Percentiles rank a stretch among this genome's conserved stretches.
Conservation (phyloP, 2,329 filamentous ascomycete species). For the Aspergillus versicolor region DNA sequence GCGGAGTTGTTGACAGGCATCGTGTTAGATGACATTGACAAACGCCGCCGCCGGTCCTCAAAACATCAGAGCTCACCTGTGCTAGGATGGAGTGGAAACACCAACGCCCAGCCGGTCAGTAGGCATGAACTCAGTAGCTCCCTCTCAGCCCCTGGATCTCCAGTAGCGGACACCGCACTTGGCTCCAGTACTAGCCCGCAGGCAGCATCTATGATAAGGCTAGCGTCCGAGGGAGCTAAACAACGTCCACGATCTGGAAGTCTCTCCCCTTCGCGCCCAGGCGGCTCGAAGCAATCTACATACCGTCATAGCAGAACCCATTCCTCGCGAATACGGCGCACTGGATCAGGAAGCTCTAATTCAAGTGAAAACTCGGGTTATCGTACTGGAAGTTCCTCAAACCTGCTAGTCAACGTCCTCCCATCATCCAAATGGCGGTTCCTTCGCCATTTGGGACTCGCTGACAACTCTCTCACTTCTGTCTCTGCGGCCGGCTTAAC, state of each 20-base stretch:
- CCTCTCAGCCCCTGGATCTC: slow-evolving; percentile 67
- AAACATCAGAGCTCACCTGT: slow-evolving; percentile 81
- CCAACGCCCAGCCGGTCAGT: slow-evolving; percentile 60
- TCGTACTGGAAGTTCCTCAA: slow-evolving; percentile 69
- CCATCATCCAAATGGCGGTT: slow-evolving; percentile 93
- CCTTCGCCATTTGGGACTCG: slow-evolving; percentile 82
- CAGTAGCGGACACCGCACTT: slow-evolving; percentile 49
- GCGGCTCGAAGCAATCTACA: slow-evolving; percentile 69
- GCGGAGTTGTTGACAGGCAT: slow-evolving; percentile 88
- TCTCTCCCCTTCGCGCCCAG: slow-evolving; percentile 75
- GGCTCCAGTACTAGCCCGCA: slow-evolving; percentile 52
- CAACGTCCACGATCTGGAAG: slow-evolving; percentile 60
- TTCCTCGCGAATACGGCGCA: slow-evolving; percentile 74
- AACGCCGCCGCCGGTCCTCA: slow-evolving; percentile 79
- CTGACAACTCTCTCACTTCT: slow-evolving; percentile 85
- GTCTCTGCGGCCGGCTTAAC: slow-evolving; percentile 73
- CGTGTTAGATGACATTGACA: slow-evolving; percentile 94
- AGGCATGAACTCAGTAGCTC: slow-evolving; percentile 68
- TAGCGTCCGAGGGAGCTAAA: slow-evolving; percentile 56
- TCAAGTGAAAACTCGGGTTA: slow-evolving; percentile 64
- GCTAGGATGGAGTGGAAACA: slow-evolving; percentile 59
- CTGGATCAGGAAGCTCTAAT: slow-evolving; percentile 88
- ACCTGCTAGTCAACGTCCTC: slow-evolving; percentile 70
- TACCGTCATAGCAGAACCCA: slow-evolving; percentile 64
- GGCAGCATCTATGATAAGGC: slow-evolving; percentile 49